Evolutionary conservation across 1,139 yeast genomes (phyloP).

Genomic region (Suhomyces anneliseae): DNA sequence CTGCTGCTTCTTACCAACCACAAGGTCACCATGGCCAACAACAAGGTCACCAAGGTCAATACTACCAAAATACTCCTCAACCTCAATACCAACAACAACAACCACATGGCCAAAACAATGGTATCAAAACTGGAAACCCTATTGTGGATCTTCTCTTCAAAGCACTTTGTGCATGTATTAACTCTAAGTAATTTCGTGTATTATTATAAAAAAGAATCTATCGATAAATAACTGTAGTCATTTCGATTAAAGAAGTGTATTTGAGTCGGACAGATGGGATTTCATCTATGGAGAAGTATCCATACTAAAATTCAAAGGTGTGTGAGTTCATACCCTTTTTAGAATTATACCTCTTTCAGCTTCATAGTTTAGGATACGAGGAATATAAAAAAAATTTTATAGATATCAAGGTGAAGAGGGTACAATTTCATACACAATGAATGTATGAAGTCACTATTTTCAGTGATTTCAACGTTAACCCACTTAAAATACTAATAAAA

Average conservation of each 20-base stretch:
- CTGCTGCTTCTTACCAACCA: slow-evolving; percentile 23
- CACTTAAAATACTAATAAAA: too few species aligned
- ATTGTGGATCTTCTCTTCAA: slow-evolving; percentile 33
- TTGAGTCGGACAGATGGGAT: not conserved
- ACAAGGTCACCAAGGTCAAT: slow-evolving; percentile 29
- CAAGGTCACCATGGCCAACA: slow-evolving; percentile 31
- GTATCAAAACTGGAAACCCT: slow-evolving; percentile 33
- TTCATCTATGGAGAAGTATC: too few species aligned
- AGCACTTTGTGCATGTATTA: slow-evolving; percentile 35
- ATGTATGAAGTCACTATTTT: too few species aligned
- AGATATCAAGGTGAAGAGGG: not conserved
- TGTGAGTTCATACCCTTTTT: too few species aligned
- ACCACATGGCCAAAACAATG: slow-evolving; percentile 24
- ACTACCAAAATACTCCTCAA: slow-evolving; percentile 20
- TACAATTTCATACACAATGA: too few species aligned
- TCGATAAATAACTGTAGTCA: not conserved
- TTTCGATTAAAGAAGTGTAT: not conserved
- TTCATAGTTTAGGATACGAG: not conserved
- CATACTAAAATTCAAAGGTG: too few species aligned
- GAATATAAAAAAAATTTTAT: slow-evolving; percentile 5
- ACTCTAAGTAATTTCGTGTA: slow-evolving; percentile 10
- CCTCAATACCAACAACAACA: slow-evolving; percentile 21
- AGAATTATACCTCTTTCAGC: too few species aligned
- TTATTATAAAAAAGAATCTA: slow-evolving; percentile 1
- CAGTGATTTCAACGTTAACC: too few species aligned